A percentile compares a stretch with the other conserved stretches of the same genome.
Evolutionary conservation across 148 eudicot species (phyloP).

Genomic region (Dianthus caryophyllus): DNA sequence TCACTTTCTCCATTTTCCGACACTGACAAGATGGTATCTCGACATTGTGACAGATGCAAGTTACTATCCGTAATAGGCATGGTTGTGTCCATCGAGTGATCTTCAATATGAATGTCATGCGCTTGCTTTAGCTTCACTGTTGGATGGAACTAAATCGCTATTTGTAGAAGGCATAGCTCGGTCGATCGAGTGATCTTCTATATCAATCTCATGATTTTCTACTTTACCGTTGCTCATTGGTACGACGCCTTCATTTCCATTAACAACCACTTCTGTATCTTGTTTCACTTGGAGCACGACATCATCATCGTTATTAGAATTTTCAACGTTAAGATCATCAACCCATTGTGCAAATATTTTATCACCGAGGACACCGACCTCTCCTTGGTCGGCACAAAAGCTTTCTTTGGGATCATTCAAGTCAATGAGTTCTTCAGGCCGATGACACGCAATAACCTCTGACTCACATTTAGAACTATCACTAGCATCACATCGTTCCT

Average conservation of each 20-base stretch:
- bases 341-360: slow-evolving; percentile 26
- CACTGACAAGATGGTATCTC: slow-evolving; percentile 3
- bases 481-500: slow-evolving; percentile 44
- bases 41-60: slow-evolving; percentile 23
- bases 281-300: not conserved
- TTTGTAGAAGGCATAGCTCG: slow-evolving; percentile 24
- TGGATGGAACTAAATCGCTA: slow-evolving; percentile 23
- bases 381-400: slow-evolving; percentile 23
- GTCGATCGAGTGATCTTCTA: slow-evolving; percentile 14
- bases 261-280: slow-evolving; percentile 19
- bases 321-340: slow-evolving; percentile 39
- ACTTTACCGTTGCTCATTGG: slow-evolving; percentile 16
- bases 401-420: slow-evolving; percentile 38
- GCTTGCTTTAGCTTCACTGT: slow-evolving; percentile 25
- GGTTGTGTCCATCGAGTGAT: slow-evolving; percentile 5
- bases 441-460: slow-evolving; percentile 32
- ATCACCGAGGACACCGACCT: slow-evolving; percentile 14
- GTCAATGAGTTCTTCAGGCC: slow-evolving; percentile 38
- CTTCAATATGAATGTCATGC: slow-evolving; percentile 20
- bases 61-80: slow-evolving; percentile 27
- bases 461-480: slow-evolving; percentile 56
- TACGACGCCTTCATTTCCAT: slow-evolving; percentile 15
- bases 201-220: slow-evolving; percentile 19
- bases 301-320: slow-evolving; percentile 16
- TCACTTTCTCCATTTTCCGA: slow-evolving; percentile 24